A percentile compares a stretch with the other conserved stretches of the same genome.
These are phyloP conservation scores for Diaporthe velutina DNA, from an alignment of 2,329 filamentous ascomycete species.

Conservation along the genomic window DNA sequence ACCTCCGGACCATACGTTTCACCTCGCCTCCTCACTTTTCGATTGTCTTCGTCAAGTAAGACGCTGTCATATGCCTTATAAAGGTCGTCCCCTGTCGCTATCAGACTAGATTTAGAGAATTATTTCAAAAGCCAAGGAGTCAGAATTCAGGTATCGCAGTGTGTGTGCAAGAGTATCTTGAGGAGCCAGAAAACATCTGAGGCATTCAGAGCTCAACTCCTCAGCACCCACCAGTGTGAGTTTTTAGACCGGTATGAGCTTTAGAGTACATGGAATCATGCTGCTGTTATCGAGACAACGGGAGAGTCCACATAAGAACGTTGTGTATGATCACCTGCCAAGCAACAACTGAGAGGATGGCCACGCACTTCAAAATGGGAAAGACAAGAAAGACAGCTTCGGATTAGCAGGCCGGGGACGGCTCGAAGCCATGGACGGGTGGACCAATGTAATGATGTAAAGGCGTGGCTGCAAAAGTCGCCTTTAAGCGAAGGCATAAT, in stretches of 20 bases:
- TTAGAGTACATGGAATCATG: background rate
- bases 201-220: too few relatives aligned
- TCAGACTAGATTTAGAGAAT: too few relatives aligned
- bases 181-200: too few relatives aligned
- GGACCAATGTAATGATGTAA: too few relatives aligned
- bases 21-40: too few relatives aligned
- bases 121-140: too few relatives aligned
- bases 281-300: background rate
- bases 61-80: too few relatives aligned
- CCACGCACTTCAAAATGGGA: background rate
- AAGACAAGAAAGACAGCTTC: too few relatives aligned
- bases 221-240: background rate
- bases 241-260: background rate
- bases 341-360: background rate
- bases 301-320: background rate
- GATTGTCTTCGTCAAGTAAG: too few relatives aligned
- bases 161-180: too few relatives aligned
- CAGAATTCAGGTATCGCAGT: too few relatives aligned
- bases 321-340: background rate
- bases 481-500: background rate
- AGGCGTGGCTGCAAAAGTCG: background rate
- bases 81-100: too few relatives aligned
- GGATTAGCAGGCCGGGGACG: background rate
- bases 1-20: background rate
- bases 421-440: background rate